Evolutionary conservation across 2,329 filamentous ascomycete genomes (phyloP).

Genomic region (Ophiostoma himal-ulmi): DNA sequence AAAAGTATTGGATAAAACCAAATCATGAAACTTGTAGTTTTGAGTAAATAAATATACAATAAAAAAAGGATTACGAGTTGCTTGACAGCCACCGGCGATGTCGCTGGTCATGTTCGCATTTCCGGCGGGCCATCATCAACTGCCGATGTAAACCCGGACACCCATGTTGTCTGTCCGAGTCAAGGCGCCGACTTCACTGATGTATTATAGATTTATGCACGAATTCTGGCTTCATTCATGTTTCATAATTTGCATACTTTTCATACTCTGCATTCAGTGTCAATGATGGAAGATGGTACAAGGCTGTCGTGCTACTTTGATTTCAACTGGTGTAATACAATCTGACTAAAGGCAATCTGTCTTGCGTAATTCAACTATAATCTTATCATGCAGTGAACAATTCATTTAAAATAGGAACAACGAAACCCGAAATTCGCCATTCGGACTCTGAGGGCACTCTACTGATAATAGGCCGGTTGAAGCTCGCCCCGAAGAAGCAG

Average conservation of each 20-base stretch:
- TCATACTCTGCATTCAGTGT: background rate
- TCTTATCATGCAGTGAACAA: background rate
- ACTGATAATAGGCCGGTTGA: background rate
- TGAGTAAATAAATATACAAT: background rate
- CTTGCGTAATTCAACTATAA: background rate
- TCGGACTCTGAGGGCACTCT: background rate
- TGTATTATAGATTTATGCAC: background rate
- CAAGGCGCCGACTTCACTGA: background rate
- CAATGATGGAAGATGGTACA: background rate
- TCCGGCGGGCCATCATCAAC: background rate
- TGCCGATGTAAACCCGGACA: conserved; percentile 3
- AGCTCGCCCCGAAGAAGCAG: background rate
- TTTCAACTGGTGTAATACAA: background rate
- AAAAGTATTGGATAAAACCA: background rate
- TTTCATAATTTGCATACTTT: background rate
- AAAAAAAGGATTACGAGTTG: background rate
- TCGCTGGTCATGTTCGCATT: background rate
- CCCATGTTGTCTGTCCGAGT: background rate
- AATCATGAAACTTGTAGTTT: background rate
- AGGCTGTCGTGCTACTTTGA: conserved; percentile 1
- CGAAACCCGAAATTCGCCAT: background rate
- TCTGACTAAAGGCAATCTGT: background rate
- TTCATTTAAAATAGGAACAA: background rate
- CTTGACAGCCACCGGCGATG: background rate
- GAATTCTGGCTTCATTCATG: background rate